Evolutionary conservation across 768 basidiomycete species (phyloP), one percentile per base, ranked within the genome.

Genomic region (Infundibulicybe gibba): DNA sequence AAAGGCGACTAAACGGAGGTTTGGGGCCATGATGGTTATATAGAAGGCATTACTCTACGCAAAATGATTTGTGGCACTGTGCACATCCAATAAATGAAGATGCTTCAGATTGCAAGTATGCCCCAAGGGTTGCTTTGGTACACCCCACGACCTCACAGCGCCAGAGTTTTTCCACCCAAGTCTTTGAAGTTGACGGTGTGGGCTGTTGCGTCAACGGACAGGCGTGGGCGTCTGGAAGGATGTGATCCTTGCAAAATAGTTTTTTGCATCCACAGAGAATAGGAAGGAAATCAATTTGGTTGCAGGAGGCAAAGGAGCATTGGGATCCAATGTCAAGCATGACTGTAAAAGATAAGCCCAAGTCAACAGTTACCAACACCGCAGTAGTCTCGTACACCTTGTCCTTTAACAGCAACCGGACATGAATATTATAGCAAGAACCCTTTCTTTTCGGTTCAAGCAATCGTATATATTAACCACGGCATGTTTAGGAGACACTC

Each of bases 361-460:
- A 25, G 41, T 35, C 32, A 15, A 38, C 21, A 30, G 44, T 33
- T 37, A 49, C 30, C 48, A 32, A 19, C 13, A 13, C 34, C 15
- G 12, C n/a, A n/a, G n/a, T n/a, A n/a, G n/a, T n/a, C n/a, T n/a
- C n/a, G n/a, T n/a, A n/a, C n/a, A n/a, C n/a, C 30, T 33, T 34
- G 33, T 49, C 43, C 17, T 48, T 52, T 51, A 43, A 56, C 55
- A 65, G 60, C 8, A 25, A 3, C 25, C 25, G 8, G 25, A 25
- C 70, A 89, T 90, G 87, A 90, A 90, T 67, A 85, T 90, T 63
- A 85, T 90, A 51, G 87, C 87, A 62, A 62, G 80, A 65, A 47
- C 16, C 21, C 40, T 38, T 43, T 15, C 32, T 15, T 34, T 25
- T 8, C 25, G 8, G 25, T 25, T 25, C 25, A 25, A 25, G 25